These are phyloP conservation scores for Pyrus pyrifolia DNA, from an alignment of 306 rosid species.

Conservation along the genomic window DNA sequence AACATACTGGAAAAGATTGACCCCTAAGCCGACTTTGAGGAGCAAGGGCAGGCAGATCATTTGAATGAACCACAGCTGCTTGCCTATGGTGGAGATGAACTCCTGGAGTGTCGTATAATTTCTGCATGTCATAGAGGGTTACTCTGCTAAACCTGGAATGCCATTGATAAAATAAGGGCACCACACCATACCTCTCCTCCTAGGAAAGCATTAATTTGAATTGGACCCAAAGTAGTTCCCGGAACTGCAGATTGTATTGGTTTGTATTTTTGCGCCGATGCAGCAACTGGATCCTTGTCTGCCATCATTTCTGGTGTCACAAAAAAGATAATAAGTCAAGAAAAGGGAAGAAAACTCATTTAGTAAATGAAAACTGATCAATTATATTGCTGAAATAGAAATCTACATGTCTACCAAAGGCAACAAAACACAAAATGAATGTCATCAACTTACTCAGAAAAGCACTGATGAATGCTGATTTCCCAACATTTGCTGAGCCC, in stretches of 20 bases:
- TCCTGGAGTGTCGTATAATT: conserved; percentile 88
- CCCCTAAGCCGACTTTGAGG: conserved; percentile 92
- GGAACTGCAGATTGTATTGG: conserved; percentile 99
- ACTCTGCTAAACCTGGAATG: background rate
- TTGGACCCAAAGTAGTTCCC: conserved; percentile 96
- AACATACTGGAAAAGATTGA: conserved; percentile 59
- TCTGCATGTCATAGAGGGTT: conserved; percentile 36
- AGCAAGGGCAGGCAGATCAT: conserved; percentile 85
- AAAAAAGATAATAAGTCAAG: conserved; percentile 13
- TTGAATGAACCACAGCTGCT: conserved; percentile 77
- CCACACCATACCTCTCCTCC: conserved; percentile 79
- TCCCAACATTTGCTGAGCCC: conserved; percentile 98
- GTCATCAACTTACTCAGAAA: conserved; percentile 61
- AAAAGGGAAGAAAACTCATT: conserved; percentile 4
- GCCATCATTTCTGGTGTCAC: conserved; percentile 60
- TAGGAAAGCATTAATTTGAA: conserved; percentile 79
- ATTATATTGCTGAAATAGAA: background rate
- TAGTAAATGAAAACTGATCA: conserved; percentile 3
- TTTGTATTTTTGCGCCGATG: conserved; percentile 82
- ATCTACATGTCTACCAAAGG: background rate
- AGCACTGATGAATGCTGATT: conserved; percentile 91
- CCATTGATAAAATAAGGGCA: background rate
- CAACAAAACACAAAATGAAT: background rate
- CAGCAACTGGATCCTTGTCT: conserved; percentile 78
- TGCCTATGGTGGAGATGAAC: conserved; percentile 96